Base-by-base conservation (phyloP, 2,329 filamentous ascomycete genomes). In the Colletotrichum aenigma region DNA sequence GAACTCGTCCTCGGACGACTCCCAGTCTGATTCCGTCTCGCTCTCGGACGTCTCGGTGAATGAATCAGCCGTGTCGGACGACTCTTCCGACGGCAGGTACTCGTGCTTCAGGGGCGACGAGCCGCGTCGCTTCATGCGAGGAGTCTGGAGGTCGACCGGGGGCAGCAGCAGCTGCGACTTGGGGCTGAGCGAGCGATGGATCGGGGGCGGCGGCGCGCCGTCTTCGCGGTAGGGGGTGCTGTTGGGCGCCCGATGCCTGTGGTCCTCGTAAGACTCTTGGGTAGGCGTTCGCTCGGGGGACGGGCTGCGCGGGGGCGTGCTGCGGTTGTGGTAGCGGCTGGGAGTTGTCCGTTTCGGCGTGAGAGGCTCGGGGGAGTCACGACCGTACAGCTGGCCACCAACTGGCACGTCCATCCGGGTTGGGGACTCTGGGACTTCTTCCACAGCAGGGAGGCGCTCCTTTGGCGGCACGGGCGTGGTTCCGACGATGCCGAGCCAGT, bases 31-130 rank as follows among this genome's bases (percentile, higher is more conserved):
- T 28, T 88, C 89, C 58, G 74, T 74, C 34, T 74, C 74, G 48
- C 70, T 76, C 18, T 73, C 74, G 15, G 74, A 76, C 4, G 61
- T 65, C 7, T 89, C 92, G 38, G 86, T 86, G 48, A 89, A 86
- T 8, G 91, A 91, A 56, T 91, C 90, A 0, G 92, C 93, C 61
- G 91, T 91, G 8, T 91, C 86, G 1, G 91, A 93, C 0, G 90
- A 92, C 64, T 88, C 84, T 66, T 93, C 91, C 1, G 97, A 98
- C 16, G 96, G 96, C 77, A 96, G 93, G 80, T 98, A 99, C 85
- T 99, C 96, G 82, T 98, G 96, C 86, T 99, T 99, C 66, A 99
- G 88, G 1, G 97, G 97, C 2, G 97, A 99, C 0, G 97, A 98
- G 2, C 93, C 94, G 21, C 96, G 92, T 60, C 96, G 92, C 81